Evolutionary conservation across 1,284 basidiomycete species (phyloP), one percentile per base, ranked within the genome.

Genomic region (Sporisorium scitamineum): DNA sequence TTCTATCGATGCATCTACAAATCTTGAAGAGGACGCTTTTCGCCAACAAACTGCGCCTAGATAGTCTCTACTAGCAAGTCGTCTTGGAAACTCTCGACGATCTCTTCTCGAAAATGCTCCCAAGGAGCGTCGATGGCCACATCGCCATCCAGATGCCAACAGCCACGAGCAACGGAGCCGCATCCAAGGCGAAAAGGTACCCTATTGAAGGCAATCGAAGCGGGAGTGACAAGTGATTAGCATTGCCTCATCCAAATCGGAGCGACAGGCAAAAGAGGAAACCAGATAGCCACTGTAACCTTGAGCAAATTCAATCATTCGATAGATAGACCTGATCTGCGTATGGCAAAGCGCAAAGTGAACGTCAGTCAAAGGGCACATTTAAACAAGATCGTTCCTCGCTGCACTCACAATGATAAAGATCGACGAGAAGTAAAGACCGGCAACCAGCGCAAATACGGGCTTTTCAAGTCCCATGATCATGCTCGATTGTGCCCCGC

Each of bases 261-360:
- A 2, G 8, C 7, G 13, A n/a, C 2, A 16, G 18, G 3, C 18
- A 6, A 42, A 20, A 4, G 14, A 8, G 18, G 70, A 69, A 14
- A 71, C 56, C 24, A 80, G 50, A 31, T 69, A 70, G 37, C 79
- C 79, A 22, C 39, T 53, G 64, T 78, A 79, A 10, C 77, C 80
- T 51, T 79, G 63, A 20, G 74, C 54, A 31, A 77, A 66, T 45
- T 80, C 80, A 48, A 79, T 61, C 31, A 76, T 79, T 13, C 80
- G 65, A 41, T 78, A 82, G 37, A 77, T 26, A 14, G 72, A 77
- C 22, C 80, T 59, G 27, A 80, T 56, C 69, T 71, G 55, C 22
- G 5, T 20, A 26, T 18, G 29, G 27, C 9, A 41, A 39, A 34
- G 16, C 41, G 26, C 14, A 47, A 24, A 26, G 29, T 26, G 20